A percentile compares a stretch with the other conserved stretches of the same genome.
These are phyloP conservation scores for Exophiala sideris DNA, from an alignment of 2,329 filamentous ascomycete species.

Conservation along the genomic window DNA sequence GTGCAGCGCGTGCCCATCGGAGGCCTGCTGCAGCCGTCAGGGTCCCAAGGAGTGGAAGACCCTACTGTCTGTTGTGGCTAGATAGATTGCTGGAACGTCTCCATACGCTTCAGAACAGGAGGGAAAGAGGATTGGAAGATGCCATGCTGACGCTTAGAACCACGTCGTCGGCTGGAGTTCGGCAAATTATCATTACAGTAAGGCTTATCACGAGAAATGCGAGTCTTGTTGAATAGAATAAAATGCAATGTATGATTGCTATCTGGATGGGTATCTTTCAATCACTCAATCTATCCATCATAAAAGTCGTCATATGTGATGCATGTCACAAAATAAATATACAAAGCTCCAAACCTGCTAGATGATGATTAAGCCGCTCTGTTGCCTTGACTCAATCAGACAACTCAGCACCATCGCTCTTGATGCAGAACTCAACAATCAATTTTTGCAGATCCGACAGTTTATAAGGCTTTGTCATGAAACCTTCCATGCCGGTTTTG, in stretches of 20 bases:
- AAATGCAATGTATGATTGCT: background rate
- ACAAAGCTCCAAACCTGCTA: background rate
- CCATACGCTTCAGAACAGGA: background rate
- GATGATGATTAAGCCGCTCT: background rate
- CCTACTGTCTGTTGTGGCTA: slow-evolving; percentile 23
- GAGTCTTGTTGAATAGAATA: no score
- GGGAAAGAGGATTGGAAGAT: background rate
- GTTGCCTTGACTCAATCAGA: slow-evolving; percentile 1
- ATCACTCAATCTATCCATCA: background rate
- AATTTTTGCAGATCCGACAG: slow-evolving; percentile 60
- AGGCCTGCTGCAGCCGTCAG: background rate
- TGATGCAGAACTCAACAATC: slow-evolving; percentile 49
- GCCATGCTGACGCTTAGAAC: no score
- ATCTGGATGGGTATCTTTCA: background rate
- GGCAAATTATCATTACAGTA: background rate
- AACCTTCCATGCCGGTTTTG: slow-evolving; percentile 63
- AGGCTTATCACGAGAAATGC: background rate
- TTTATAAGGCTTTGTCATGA: slow-evolving; percentile 67
- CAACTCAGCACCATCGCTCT: slow-evolving; percentile 10
- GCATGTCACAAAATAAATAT: background rate
- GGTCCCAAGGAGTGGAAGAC: slow-evolving; percentile 11
- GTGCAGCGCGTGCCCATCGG: slow-evolving; percentile 39
- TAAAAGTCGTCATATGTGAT: slow-evolving; percentile 2
- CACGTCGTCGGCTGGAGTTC: background rate
- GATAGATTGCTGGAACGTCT: background rate